Evolutionary conservation across 1,284 basidiomycete species (phyloP), one percentile per base, ranked within the genome.

Genomic region (Laetiporus sulphureus): DNA sequence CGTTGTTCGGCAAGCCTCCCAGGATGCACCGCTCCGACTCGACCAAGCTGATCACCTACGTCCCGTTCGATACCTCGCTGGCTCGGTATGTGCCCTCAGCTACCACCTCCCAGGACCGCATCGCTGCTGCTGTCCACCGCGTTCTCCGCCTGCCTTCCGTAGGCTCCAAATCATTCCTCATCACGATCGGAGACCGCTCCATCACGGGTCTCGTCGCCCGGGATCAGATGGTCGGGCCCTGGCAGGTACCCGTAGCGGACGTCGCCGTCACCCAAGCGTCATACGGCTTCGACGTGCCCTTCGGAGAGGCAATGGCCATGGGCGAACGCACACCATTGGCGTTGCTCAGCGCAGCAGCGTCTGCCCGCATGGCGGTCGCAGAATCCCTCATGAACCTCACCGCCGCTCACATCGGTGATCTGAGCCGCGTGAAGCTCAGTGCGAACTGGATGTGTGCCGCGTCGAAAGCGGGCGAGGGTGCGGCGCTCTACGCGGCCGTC

Each of bases 371-470:
- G 86, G 95, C 95, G 19, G 85, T 99, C 29, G 94, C 80, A 13
- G 96, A 99, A 64, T 77, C 95, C 3, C 73, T 99, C 39, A 93
- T 87, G 49, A 99, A 99, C 64, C 73, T 99, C 41, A 81, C 78
- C 0, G 94, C 96, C 8, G 82, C 94, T 2, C 77, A 78, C 38
- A 69, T 95, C 41, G 77, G 77, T 10, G 74, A 77, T 31, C 69
- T 98, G 12, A 71, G 74, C 4, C 72, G 75, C 42, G 80, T 97
- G 59, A 99, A 99, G 68, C 75, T 99, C 15, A 93, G 90, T 51
- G 95, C 95, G 41, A 99, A 99, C 65, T 99, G 96, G 96, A 99
- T 99, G 96, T 93, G 90, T 48, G 91, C 94, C 1, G 91, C 95
- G 1, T 83, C 81, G 12, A 87, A 93, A 61, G 77, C 79, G 38